Conservation (phyloP, 1,284 basidiomycete species). For the Moniliella sp. region DNA sequence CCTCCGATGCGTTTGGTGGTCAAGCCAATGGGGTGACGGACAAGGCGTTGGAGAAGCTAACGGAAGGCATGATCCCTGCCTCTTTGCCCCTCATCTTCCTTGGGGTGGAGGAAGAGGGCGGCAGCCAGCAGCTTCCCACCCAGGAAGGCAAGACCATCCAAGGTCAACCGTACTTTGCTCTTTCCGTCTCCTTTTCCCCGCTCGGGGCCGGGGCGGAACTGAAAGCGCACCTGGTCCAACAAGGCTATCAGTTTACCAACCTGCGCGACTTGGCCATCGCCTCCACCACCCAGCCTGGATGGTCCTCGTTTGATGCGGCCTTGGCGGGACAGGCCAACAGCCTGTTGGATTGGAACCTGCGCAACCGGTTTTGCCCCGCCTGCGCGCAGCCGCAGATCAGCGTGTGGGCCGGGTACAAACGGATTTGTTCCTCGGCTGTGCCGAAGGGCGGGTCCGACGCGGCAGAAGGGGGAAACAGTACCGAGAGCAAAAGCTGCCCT, state of each 20-base stretch:
- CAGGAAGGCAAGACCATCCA: neutral
- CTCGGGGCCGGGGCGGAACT: no score
- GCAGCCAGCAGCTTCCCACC: neutral
- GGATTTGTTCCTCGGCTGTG: slow-evolving; percentile 41
- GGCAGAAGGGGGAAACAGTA: slow-evolving; percentile 11
- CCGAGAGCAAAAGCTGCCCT: slow-evolving; percentile 8
- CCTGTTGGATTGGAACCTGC: slow-evolving; percentile 28
- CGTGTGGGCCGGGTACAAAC: slow-evolving; percentile 87
- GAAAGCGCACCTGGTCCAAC: no score
- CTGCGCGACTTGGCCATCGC: slow-evolving; percentile 26
- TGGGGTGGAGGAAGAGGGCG: neutral
- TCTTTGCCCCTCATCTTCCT: neutral
- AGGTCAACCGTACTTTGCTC: neutral
- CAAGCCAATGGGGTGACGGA: neutral
- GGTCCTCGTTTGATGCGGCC: slow-evolving; percentile 14
- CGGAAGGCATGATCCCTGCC: neutral
- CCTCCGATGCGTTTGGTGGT: no score
- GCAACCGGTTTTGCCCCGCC: slow-evolving; percentile 52
- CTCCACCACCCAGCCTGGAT: slow-evolving; percentile 15
- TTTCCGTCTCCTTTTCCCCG: neutral
- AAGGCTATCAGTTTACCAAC: no score
- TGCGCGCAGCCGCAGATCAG: slow-evolving; percentile 65
- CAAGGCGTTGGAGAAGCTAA: neutral
- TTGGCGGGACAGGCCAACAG: slow-evolving; percentile 18
- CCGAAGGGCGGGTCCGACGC: no score